These are phyloP conservation scores for Ceratobasidium sp. DNA, from an alignment of 1,284 basidiomycete genomes.

Conservation along the genomic window DNA sequence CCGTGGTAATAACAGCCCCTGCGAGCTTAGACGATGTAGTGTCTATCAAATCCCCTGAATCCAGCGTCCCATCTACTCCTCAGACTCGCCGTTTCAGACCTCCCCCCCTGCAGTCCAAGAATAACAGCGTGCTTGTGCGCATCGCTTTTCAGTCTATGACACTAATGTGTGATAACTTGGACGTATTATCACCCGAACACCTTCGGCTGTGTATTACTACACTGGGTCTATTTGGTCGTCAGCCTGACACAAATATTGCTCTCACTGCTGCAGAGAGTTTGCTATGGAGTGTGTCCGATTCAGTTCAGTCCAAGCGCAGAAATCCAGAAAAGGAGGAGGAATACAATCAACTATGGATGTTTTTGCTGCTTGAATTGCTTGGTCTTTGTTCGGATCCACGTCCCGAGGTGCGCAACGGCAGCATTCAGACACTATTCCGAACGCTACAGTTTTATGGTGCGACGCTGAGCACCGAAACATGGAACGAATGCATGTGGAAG, in stretches of 20 bases:
- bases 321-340: constrained; percentile 68
- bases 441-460: constrained; percentile 92
- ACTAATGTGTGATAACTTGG: constrained; percentile 91
- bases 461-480: constrained; percentile 77
- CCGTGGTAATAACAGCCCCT: constrained; percentile 43
- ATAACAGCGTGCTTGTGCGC: constrained; percentile 72
- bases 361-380: constrained; percentile 82
- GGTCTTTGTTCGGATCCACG: constrained; percentile 81
- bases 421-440: constrained; percentile 94
- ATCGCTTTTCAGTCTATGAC: constrained; percentile 94
- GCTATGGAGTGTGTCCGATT: constrained; percentile 93
- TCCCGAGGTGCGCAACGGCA: constrained; percentile 88
- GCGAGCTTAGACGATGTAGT: constrained; percentile 10
- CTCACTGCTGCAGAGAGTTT: constrained; percentile 89
- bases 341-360: constrained; percentile 90
- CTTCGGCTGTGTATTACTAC: constrained; percentile 88
- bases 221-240: constrained; percentile 87
- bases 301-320: constrained; percentile 79
- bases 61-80: constrained; percentile 22
- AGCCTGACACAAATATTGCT: constrained; percentile 94
- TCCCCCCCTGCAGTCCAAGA: constrained; percentile 51
- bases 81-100: constrained; percentile 41
- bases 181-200: constrained; percentile 78
- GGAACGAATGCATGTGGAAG: constrained; percentile 88
- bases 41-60: constrained; percentile 24